Percentiles rank a stretch among this genome's conserved stretches.
Evolutionary conservation across 208 protist genomes (phyloP).

Genomic region (Trypanosoma rangeli): DNA sequence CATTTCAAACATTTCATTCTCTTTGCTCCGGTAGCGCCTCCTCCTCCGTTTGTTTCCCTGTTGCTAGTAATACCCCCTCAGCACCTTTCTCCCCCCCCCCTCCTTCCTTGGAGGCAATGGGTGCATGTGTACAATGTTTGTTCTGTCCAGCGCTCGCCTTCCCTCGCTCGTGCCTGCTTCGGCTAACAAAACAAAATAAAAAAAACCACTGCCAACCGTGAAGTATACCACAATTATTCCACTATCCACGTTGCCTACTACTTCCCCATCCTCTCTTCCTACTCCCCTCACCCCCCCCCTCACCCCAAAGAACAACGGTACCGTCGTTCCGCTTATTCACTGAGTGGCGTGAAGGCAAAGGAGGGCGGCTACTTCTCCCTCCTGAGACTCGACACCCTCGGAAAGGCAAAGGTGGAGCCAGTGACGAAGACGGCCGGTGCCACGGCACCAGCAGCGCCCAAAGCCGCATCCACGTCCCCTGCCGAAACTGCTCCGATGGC

Average conservation of each 20-base stretch:
- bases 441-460: conserved; percentile 36
- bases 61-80: too few species aligned
- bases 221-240: background rate
- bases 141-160: too few species aligned
- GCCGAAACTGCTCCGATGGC: conserved; percentile 56
- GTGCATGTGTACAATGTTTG: too few species aligned
- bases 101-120: too few species aligned
- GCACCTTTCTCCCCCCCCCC: too few species aligned
- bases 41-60: too few species aligned
- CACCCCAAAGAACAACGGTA: too few species aligned
- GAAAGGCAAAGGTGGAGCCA: conserved; percentile 62
- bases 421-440: conserved; percentile 63
- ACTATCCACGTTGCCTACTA: background rate
- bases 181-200: background rate
- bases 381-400: conserved; percentile 49
- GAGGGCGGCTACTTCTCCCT: conserved; percentile 26
- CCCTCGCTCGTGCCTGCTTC: too few species aligned
- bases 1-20: too few species aligned
- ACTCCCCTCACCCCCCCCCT: too few species aligned
- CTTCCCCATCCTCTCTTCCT: background rate
- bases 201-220: background rate
- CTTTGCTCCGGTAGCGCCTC: background rate
- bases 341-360: too few species aligned
- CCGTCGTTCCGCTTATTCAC: too few species aligned
- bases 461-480: conserved; percentile 52